Base-by-base conservation (phyloP, 306 rosid genomes). In the Delonix regia region DNA sequence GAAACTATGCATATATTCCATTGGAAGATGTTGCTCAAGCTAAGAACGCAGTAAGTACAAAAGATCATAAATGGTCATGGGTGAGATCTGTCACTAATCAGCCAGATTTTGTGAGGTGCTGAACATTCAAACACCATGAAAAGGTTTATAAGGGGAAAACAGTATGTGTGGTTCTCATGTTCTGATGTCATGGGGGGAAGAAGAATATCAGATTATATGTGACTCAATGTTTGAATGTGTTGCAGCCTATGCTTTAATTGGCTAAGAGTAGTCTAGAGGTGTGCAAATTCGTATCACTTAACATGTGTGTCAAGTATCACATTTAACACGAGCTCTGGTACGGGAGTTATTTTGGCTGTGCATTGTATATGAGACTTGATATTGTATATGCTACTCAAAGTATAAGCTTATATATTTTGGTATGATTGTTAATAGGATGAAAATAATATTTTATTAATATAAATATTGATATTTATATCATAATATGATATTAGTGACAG, bases 51-150 rank as follows among this genome's bases (percentile, higher is more conserved):
- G 97, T 94, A 51, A 74, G 92, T 56, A 79, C 82, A 1, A 84
- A 39, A 56, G 97, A 90, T 74, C 97, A 89, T 78, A 88, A 81
- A 68, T 91, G 98, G 98, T 89, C 97, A n/a, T 94, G 97, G 97
- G 88, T 94, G 59, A 92, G 98, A 86, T 90, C 97, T 51, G 89
- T 92, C 77, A 85, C 93, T 62, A 94, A 72, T 77, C 97, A 92
- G 83, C 98, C 97, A 24, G 97, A 90, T 90, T 94, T 94, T 84
- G 66, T 45, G 13, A 78, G 41, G 80, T 81, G 52, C 44, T 80
- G 52, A 67, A 65, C 47, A 33, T 39, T 28, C 75, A 41, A 66
- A 15, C 69, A 13, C 36, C 74, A 8, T 4, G 53, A 13, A 42
- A 19, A 38, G 49, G 64, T 75, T 71, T 61, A 57, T 62, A 18